Conservation (phyloP, 805 yeast genomes). For the Saturnispora mendoncae region DNA sequence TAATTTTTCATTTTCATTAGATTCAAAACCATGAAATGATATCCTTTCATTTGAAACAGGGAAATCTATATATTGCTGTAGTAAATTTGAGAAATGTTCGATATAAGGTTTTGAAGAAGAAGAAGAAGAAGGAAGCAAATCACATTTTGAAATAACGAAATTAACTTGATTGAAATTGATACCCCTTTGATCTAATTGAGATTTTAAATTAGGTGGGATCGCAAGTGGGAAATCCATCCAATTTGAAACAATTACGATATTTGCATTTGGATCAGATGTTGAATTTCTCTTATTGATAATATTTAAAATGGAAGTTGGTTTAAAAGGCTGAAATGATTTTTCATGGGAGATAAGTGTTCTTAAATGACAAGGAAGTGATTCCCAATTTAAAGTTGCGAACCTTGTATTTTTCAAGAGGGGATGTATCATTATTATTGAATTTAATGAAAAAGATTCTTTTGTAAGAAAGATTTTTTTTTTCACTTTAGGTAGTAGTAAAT, state of each 20-base stretch:
- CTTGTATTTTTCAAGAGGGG: conserved; percentile 9
- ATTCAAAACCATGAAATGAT: neutral
- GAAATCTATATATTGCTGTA: conserved; percentile 1
- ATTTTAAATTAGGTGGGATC: conserved; percentile 4
- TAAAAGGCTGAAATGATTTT: conserved; percentile 5
- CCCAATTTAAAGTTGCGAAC: conserved; percentile 6
- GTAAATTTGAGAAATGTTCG: neutral
- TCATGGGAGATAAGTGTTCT: conserved; percentile 4
- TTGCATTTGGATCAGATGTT: neutral
- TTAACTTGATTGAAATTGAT: conserved; percentile 2
- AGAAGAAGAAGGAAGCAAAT: too few relatives aligned
- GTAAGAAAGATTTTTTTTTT: neutral
- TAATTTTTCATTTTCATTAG: neutral
- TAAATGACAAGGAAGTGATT: conserved; percentile 3
- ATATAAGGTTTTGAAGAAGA: too few relatives aligned
- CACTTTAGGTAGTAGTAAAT: too few relatives aligned
- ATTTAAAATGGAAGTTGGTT: conserved; percentile 8
- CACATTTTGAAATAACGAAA: conserved; percentile 4
- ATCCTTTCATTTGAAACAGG: conserved; percentile 2
- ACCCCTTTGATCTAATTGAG: conserved; percentile 1
- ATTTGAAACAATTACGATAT: conserved; percentile 4
- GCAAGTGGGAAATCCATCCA: conserved; percentile 5
- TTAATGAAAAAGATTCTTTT: neutral
- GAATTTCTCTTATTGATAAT: conserved; percentile 8
- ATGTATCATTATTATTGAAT: neutral